Evolutionary conservation across 441 rosid genomes (phyloP), one percentile per base, ranked within the genome.

Genomic region (Adansonia grandidieri): DNA sequence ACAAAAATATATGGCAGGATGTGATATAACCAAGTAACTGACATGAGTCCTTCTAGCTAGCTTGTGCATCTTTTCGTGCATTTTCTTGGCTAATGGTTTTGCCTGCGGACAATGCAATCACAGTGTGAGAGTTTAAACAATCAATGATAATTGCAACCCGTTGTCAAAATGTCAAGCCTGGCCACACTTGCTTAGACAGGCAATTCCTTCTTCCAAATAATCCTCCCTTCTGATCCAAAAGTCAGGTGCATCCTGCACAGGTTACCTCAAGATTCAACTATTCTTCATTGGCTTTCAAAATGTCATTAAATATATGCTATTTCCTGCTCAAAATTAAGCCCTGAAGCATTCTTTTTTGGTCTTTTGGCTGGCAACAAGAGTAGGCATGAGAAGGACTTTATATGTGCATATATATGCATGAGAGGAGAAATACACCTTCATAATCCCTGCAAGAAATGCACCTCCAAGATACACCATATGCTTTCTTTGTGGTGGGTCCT

Each of bases 381-480:
- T 37, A 60, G 58, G 60, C 22, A 40, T 45, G 69, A 66, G 81
- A 17, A 63, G 10, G 50, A 68, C 53, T 69, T 15, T 19, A 45
- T 14, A 47, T 68, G 54, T 68, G 40, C 37, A 45, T 4, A 54
- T 20, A 22, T 19, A 68, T 10, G 56, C 6, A 45, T 45, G 71
- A 86, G 57, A 67, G 32, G 37, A 77, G 75, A 64, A 63, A n/a
- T 28, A 14, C 19, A 94, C 98, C 97, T 91, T 96, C 98, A 94
- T 96, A 81, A 94, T 96, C 78, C 97, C 96, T 6, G 99, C 99
- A 78, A 96, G 95, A 82, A 93, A 97, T 48, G 98, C 98, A 24
- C 98, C 99, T 79, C 99, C 99, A 9, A 96, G 90, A 87, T 96
- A 96, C 47, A 92, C 99, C 99, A 92, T 94, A 83, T 96, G 97